Evolutionary conservation across 1,284 basidiomycete genomes (phyloP).

Genomic region (Peniophora sp.): DNA sequence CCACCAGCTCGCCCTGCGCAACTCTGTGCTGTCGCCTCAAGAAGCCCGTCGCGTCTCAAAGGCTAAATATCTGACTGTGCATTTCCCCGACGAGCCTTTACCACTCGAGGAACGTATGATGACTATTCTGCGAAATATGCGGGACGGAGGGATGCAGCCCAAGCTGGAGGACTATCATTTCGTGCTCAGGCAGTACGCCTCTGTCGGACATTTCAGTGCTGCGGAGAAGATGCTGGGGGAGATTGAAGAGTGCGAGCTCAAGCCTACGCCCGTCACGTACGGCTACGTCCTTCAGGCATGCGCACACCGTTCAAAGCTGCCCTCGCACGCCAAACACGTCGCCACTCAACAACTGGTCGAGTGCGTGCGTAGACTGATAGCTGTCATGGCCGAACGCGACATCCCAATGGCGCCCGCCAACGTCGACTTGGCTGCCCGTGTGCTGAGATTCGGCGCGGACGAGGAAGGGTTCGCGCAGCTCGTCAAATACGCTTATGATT

Average conservation of each 20-base stretch:
- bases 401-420: conserved; percentile 47
- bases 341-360: background rate
- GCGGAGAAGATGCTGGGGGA: conserved; percentile 54
- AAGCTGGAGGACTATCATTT: conserved; percentile 63
- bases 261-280: conserved; percentile 47
- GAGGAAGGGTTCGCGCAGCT: conserved; percentile 44
- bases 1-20: conserved; percentile 61
- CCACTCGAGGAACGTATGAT: conserved; percentile 56
- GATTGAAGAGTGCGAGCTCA: conserved; percentile 33
- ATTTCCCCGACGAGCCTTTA: conserved; percentile 31
- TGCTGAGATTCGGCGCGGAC: conserved; percentile 58
- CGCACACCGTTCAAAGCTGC: conserved; percentile 54
- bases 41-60: conserved; percentile 36
- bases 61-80: conserved; percentile 25
- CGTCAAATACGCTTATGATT: conserved; percentile 58
- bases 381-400: conserved; percentile 42
- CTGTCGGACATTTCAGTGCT: conserved; percentile 57
- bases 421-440: conserved; percentile 56
- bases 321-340: conserved; percentile 18
- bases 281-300: conserved; percentile 59
- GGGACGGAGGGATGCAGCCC: conserved; percentile 39
- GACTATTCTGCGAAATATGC: conserved; percentile 60
- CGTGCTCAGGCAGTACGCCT: conserved; percentile 64
- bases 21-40: conserved; percentile 41
- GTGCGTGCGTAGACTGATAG: conserved; percentile 25